These are phyloP conservation scores for Cyberlindnera amylophila DNA, from an alignment of 805 yeast species.

Conservation along the genomic window DNA sequence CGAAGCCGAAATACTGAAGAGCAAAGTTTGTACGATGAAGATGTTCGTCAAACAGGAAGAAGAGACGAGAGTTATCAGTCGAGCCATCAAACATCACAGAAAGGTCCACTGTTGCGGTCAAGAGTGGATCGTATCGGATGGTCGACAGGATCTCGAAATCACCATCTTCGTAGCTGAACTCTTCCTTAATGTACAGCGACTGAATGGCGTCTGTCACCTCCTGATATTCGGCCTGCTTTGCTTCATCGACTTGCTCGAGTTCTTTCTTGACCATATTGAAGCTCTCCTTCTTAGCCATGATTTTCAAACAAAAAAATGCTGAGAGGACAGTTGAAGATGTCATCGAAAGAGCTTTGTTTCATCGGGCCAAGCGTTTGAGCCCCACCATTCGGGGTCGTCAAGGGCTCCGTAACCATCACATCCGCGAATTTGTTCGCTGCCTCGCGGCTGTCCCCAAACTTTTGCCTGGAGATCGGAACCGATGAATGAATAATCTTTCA, in stretches of 20 bases:
- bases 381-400: too few species aligned
- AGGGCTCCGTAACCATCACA: too few species aligned
- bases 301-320: too few species aligned
- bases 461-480: too few species aligned
- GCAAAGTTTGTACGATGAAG: constrained; percentile 53
- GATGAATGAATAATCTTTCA: too few species aligned
- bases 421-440: too few species aligned
- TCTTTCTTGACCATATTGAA: too few species aligned
- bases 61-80: constrained; percentile 28
- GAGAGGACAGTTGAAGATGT: too few species aligned
- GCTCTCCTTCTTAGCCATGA: constrained; percentile 1
- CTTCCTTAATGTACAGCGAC: constrained; percentile 6
- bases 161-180: constrained; percentile 13
- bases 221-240: constrained; percentile 9
- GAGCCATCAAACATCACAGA: constrained; percentile 12
- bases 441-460: too few species aligned
- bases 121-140: constrained; percentile 68
- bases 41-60: constrained; percentile 66
- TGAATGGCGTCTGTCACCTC: constrained; percentile 5
- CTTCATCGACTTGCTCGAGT: constrained; percentile 1
- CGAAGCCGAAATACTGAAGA: constrained; percentile 50
- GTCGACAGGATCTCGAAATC: constrained; percentile 64
- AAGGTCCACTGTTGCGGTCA: constrained; percentile 27
- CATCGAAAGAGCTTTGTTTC: too few species aligned
- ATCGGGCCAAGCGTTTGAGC: too few species aligned